phyloP scores from a whole-genome alignment of 2,329 filamentous ascomycete genomes.

The Cadophora sp. region DNA sequence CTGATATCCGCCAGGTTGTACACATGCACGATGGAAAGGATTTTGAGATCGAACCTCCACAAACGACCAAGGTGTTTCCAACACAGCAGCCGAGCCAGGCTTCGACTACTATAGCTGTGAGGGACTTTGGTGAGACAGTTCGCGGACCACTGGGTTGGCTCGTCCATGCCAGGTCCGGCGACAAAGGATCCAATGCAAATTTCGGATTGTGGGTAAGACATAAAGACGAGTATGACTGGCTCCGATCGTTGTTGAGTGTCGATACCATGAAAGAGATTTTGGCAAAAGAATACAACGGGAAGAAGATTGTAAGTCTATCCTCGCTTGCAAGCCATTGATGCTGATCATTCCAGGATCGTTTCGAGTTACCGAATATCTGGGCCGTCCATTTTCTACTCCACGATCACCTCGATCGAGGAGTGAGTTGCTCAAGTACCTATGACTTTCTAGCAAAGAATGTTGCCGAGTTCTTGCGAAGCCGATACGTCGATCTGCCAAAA shows the following conservation, averaged over 20 bases:
- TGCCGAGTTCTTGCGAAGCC: conserved; percentile 32
- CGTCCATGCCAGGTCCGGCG: conserved; percentile 47
- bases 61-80: conserved; percentile 20
- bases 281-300: conserved; percentile 39
- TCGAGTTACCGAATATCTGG: conserved; percentile 37
- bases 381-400: conserved; percentile 42
- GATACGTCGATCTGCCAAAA: conserved; percentile 35
- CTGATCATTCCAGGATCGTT: conserved; percentile 34
- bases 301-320: conserved; percentile 46
- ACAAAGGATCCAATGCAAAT: conserved; percentile 49
- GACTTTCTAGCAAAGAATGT: conserved; percentile 36
- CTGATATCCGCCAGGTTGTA: conserved; percentile 35
- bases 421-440: conserved; percentile 35
- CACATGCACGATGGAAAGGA: conserved; percentile 41
- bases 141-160: conserved; percentile 44
- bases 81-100: conserved; percentile 33
- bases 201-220: conserved; percentile 51
- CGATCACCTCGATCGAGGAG: conserved; percentile 40
- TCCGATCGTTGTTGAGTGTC: conserved; percentile 41
- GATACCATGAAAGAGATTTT: conserved; percentile 40
- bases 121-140: conserved; percentile 40
- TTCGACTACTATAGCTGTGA: conserved; percentile 25
- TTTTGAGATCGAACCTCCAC: conserved; percentile 27
- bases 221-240: conserved; percentile 50
- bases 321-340: conserved; percentile 37